Base-by-base conservation (phyloP, 495 filamentous ascomycete species). In the Podospora bellae-mahoneyi region DNA sequence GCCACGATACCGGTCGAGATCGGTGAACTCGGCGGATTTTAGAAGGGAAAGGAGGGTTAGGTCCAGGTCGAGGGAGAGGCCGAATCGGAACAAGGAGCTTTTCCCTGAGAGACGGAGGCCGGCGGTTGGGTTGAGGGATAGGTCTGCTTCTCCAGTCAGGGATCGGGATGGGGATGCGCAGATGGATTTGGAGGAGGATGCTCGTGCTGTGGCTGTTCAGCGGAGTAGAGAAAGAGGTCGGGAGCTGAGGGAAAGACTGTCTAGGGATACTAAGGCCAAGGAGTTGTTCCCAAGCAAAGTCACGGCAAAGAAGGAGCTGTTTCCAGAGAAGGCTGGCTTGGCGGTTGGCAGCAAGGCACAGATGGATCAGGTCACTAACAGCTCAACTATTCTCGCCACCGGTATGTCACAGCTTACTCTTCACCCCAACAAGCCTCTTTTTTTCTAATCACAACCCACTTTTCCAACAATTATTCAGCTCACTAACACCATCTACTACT, bases 271-370 rank as follows among this genome's bases (percentile, higher is more conserved):
- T 60, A 75, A 68, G 39, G 65, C 62, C 54, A 90, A 88, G 63
- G 91, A 94, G 68, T 84, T 93, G 5, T 91, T 94, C 76, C 90
- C 91, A 0, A 81, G 81, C 64, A 88, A 86, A 68, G 78, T 62
- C 16, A 76, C 73, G 65, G 68, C 64, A 3, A 56, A 69, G n/a
- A 91, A 89, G 67, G 91, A 95, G 69, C 84, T 93, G 2, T 91
- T 95, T 74, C 90, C 91, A 0, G 82, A 80, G 62, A 90, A 88
- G 69, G 76, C 81, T 7, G 67, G 64, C 64, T 6, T 48, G 39
- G 70, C 70, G 15, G 62, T 57, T 19, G 69, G 64, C 56, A 62
- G 76, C 71, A 72, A 75, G 75, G 69, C 82, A 68, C 66, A 77
- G 74, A 73, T 80, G 75, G 78, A 80, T 57, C 73, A 75, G 64